phyloP scores from a whole-genome alignment of 2,329 filamentous ascomycete genomes.

The Colletotrichum sp. region DNA sequence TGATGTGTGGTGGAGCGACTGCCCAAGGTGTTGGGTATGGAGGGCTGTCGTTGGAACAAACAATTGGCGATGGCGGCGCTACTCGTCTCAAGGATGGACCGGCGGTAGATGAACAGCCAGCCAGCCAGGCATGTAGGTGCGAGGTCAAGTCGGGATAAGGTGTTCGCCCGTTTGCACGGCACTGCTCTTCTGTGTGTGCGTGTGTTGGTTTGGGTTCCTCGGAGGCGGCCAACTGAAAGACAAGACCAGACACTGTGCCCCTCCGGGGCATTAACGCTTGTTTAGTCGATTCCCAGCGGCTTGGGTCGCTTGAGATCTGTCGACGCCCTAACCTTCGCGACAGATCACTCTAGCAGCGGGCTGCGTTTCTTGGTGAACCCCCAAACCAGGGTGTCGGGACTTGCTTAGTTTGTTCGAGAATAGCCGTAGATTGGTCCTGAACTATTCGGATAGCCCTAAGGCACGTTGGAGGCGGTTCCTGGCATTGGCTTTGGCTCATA shows the following conservation, averaged over 20 bases:
- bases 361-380: conserved; percentile 24
- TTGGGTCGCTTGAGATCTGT: conserved; percentile 26
- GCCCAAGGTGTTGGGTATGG: neutral
- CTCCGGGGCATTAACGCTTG: conserved; percentile 22
- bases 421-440: conserved; percentile 17
- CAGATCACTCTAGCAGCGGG: conserved; percentile 24
- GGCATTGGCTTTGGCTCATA: neutral
- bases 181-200: neutral
- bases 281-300: conserved; percentile 22
- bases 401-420: conserved; percentile 20
- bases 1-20: neutral
- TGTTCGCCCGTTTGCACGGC: neutral
- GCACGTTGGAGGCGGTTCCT: conserved; percentile 13
- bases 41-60: conserved; percentile 19
- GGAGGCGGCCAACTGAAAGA: conserved; percentile 7
- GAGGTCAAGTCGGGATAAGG: conserved; percentile 5
- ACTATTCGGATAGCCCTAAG: conserved; percentile 4
- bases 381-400: conserved; percentile 23
- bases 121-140: neutral
- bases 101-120: neutral
- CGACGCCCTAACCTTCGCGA: conserved; percentile 24
- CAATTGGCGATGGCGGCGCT: neutral
- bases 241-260: conserved; percentile 21
- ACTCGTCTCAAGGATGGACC: conserved; percentile 1
- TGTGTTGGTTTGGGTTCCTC: conserved; percentile 16